phyloP scores from a whole-genome alignment of 495 filamentous ascomycete genomes.

The Penicillium silybi region DNA sequence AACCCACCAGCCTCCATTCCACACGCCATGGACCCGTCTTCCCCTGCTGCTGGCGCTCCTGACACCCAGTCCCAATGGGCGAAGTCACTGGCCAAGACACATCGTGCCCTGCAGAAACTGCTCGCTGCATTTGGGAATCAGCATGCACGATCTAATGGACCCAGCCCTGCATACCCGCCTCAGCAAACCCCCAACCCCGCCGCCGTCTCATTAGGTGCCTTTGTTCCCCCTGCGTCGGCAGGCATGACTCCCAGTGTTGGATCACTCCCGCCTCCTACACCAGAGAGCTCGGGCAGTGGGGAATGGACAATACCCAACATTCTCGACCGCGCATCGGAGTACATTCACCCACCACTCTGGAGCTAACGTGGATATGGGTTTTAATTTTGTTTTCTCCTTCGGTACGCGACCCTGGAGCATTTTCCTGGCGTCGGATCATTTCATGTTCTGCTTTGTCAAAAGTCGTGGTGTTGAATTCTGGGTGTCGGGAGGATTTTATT shows the following conservation, averaged over 20 bases:
- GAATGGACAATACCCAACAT: slow-evolving; percentile 47
- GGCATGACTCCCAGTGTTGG: slow-evolving; percentile 35
- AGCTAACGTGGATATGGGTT: slow-evolving; percentile 17
- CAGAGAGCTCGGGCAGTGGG: slow-evolving; percentile 45
- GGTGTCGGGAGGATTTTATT: background rate
- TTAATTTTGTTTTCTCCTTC: background rate
- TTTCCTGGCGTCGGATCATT: slow-evolving; percentile 3
- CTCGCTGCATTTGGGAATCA: slow-evolving; percentile 37
- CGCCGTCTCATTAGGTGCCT: slow-evolving; percentile 4
- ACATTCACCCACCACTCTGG: slow-evolving; percentile 48
- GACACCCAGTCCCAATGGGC: slow-evolving; percentile 47
- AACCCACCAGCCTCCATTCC: slow-evolving; percentile 24
- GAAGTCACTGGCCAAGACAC: slow-evolving; percentile 43
- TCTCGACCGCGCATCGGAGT: slow-evolving; percentile 44
- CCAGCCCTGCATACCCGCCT: slow-evolving; percentile 2
- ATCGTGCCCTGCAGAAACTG: slow-evolving; percentile 45
- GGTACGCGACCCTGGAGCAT: slow-evolving; percentile 12
- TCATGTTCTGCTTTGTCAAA: background rate
- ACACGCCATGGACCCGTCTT: slow-evolving; percentile 21
- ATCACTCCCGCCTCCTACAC: slow-evolving; percentile 44
- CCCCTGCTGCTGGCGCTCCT: slow-evolving; percentile 22
- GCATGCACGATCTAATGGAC: slow-evolving; percentile 7
- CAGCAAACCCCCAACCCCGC: slow-evolving; percentile 13
- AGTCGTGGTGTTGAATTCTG: background rate
- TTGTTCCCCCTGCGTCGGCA: slow-evolving; percentile 20